These are phyloP conservation scores for Wickerhamiella cacticola DNA, from an alignment of 805 yeast genomes.

Conservation along the genomic window DNA sequence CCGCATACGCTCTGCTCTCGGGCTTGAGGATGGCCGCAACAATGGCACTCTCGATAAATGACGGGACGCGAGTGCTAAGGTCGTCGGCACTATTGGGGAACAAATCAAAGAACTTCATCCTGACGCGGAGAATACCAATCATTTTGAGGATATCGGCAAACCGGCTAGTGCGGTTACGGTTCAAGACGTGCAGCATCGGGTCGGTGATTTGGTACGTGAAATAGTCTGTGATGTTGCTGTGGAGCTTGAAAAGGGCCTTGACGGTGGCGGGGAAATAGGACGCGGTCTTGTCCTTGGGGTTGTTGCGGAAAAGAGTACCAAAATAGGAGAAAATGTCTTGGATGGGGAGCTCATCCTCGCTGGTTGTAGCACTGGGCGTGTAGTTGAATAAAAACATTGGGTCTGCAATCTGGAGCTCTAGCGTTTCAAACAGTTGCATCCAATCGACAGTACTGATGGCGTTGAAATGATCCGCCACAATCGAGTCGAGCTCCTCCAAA, in stretches of 20 bases:
- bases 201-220: constrained; percentile 56
- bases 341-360: constrained; percentile 47
- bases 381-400: constrained; percentile 48
- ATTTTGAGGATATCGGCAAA: constrained; percentile 59
- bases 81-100: constrained; percentile 31
- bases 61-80: constrained; percentile 42
- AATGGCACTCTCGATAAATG: constrained; percentile 72
- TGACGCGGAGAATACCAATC: constrained; percentile 50
- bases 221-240: constrained; percentile 52
- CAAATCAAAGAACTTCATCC: constrained; percentile 48
- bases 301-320: constrained; percentile 40
- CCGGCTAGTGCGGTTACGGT: constrained; percentile 48
- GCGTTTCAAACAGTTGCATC: constrained; percentile 58
- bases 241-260: constrained; percentile 51
- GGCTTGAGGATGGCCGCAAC: constrained; percentile 66
- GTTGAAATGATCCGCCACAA: constrained; percentile 45
- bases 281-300: constrained; percentile 33
- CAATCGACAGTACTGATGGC: constrained; percentile 59
- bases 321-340: constrained; percentile 64
- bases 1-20: constrained; percentile 57
- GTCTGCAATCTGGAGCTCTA: constrained; percentile 57
- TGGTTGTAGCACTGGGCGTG: constrained; percentile 31
- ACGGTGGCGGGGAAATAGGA: constrained; percentile 58
- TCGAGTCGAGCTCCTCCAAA: constrained; percentile 49
- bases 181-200: constrained; percentile 32